Base-by-base conservation (phyloP, 2,329 filamentous ascomycete genomes). In the Lecanicillium sp. region DNA sequence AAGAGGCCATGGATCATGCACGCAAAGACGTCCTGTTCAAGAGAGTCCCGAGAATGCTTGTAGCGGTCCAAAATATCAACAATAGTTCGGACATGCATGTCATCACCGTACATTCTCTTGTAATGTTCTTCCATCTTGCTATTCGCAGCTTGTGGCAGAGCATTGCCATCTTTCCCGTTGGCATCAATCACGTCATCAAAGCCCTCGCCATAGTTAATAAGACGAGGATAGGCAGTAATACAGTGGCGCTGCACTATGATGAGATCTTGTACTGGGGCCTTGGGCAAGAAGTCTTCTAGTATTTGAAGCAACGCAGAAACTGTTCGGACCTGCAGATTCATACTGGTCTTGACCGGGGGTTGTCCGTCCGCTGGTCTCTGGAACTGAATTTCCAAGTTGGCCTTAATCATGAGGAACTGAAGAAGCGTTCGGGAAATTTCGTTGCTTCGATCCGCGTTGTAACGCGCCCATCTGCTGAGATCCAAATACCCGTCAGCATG, bases 1-100 rank as follows among this genome's bases (percentile, higher is more conserved):
- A 98, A 95, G 4, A 98, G 69, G 1, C 92, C 92, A 53, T 95
- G 89, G 27, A 98, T 94, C 88, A 98, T 98, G 64, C 90, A 95
- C 12, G 90, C 85, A 57, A 98, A 98, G 6, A 95, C 75, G 56
- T 98, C 92, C 57, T 96, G 92, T 44, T 95, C 87, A 13, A 82
- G 67, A 2, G 86, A 74, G 43, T 92, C 84, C 34, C 79, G 78
- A 1, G 94, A 96, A 40, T 80, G 80, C 58, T 98, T 96, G 65
- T 95, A 94, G 40, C 77, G 75, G 46, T 87, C 81, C 52, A 98
- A 75, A 29, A 87, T 77, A 45, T 85, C 80, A 37, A 98, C 83
- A 47, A 98, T 85, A 39, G 86, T 79, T 40, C 86, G 78, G 14
- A 95, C 85, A 45, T 90, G 83, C 15, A 89, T 79, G 48, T 95